phyloP scores from a whole-genome alignment of 2,329 filamentous ascomycete genomes.

The Setomelanomma holmii region DNA sequence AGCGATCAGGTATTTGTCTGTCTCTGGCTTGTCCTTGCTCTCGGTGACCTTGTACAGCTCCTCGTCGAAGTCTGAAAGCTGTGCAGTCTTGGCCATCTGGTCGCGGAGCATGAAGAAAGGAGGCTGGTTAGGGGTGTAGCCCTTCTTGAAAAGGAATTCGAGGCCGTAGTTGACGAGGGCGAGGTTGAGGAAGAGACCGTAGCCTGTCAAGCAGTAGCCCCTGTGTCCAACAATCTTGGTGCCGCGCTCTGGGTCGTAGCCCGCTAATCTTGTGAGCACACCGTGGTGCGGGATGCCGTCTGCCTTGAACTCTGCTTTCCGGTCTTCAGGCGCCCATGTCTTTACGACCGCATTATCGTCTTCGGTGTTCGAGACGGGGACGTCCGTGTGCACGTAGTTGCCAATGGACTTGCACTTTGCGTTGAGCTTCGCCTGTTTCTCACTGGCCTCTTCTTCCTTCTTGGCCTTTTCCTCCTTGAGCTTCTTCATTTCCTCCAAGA shows the following conservation, averaged over 20 bases:
- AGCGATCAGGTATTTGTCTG: slow-evolving; percentile 78
- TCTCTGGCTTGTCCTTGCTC: slow-evolving; percentile 77
- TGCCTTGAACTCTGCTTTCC: slow-evolving; percentile 78
- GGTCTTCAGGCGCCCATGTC: slow-evolving; percentile 81
- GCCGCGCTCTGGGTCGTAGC: slow-evolving; percentile 85
- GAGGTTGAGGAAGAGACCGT: slow-evolving; percentile 90
- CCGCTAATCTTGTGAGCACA: slow-evolving; percentile 84
- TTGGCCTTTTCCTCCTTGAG: slow-evolving; percentile 84
- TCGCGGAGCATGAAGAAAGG: slow-evolving; percentile 81
- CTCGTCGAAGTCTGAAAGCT: slow-evolving; percentile 96
- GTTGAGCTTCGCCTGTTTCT: slow-evolving; percentile 77
- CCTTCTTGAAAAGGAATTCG: slow-evolving; percentile 82
- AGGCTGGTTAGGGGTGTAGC: slow-evolving; percentile 75
- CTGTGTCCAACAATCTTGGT: slow-evolving; percentile 90
- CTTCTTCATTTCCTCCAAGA: slow-evolving; percentile 78
- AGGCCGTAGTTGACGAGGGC: slow-evolving; percentile 95
- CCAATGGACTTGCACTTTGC: slow-evolving; percentile 84
- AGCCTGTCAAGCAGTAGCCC: slow-evolving; percentile 89
- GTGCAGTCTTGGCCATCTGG: slow-evolving; percentile 97
- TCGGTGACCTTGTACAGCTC: slow-evolving; percentile 95
- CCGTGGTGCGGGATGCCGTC: slow-evolving; percentile 91
- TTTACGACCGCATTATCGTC: slow-evolving; percentile 82
- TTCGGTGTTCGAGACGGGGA: slow-evolving; percentile 84
- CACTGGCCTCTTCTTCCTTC: slow-evolving; percentile 73
- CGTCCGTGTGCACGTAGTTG: slow-evolving; percentile 89